phyloP scores from a whole-genome alignment of 805 yeast genomes.

The Candida xyloterini region DNA sequence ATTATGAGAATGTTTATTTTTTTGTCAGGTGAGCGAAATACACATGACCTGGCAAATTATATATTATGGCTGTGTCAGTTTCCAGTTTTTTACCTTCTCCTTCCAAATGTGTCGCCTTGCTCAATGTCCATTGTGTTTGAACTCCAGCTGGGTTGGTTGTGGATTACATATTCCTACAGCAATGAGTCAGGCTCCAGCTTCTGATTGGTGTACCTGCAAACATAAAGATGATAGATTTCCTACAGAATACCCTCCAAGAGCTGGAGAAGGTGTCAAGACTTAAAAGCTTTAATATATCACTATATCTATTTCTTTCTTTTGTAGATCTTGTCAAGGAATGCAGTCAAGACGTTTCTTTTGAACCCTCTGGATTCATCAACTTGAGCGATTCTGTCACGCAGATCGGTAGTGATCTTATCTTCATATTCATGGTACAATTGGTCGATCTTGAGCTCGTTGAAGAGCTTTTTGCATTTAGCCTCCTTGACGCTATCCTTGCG shows the following conservation, averaged over 20 bases:
- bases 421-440: constrained; percentile 76
- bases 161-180: constrained; percentile 42
- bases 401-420: constrained; percentile 64
- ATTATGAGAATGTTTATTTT: constrained; percentile 3
- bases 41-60: constrained; percentile 15
- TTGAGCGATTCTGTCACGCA: constrained; percentile 60
- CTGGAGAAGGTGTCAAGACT: constrained; percentile 31
- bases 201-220: constrained; percentile 37
- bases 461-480: constrained; percentile 66
- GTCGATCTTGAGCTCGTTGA: constrained; percentile 69
- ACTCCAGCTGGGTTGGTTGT: constrained; percentile 43
- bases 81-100: too few species aligned
- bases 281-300: background rate
- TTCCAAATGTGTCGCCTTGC: constrained; percentile 36
- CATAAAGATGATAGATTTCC: constrained; percentile 26
- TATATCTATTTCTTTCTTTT: constrained; percentile 74
- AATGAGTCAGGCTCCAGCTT: constrained; percentile 36
- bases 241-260: constrained; percentile 36
- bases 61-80: background rate
- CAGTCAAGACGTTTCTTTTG: constrained; percentile 78
- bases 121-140: constrained; percentile 32
- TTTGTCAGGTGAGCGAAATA: constrained; percentile 22
- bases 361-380: constrained; percentile 93
- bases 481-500: constrained; percentile 69
- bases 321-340: constrained; percentile 87